Evolutionary conservation across 2,329 filamentous ascomycete genomes (phyloP), one percentile per base, ranked within the genome.

Genomic region (Pseudogymnoascus sp.): DNA sequence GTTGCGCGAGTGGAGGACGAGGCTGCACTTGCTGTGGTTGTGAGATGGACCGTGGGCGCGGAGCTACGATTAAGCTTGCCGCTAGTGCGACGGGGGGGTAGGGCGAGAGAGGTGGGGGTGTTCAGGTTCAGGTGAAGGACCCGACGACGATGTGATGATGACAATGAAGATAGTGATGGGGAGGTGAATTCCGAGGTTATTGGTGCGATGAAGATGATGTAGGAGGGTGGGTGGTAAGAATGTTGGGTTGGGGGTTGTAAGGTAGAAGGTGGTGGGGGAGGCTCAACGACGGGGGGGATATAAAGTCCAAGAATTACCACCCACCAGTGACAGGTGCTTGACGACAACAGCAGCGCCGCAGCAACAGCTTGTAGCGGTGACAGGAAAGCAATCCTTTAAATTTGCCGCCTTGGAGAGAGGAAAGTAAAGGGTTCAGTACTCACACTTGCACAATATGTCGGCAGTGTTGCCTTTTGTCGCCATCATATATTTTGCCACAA

Each of bases 1-100:
- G 41, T 46, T 16, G 43, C 43, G 41, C 41, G 41, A 24, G 41
- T 10, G 41, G 38, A 41, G 43, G 43, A 50, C 43, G 43, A 50
- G 43, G 43, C 43, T 50, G 43, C 43, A n/a, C 3, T 2, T 14
- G 19, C 26, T 28, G n/a, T 14, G 22, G 11, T 26, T 24, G 22
- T 12, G 26, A 19, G 43, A 50, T 50, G 24, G 43, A 28, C 41
- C 41, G 43, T 50, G 41, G 11, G 22, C 24, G 24, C 6, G 43
- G 43, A 50, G 43, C 43, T 50, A 50, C 24, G 43, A 28, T 50
- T 50, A 50, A 50, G 43, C 43, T 50, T 50, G 43, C 43, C 43
- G 24, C 43, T 50, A 50, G 43, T 50, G 43, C 7, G 24, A 2
- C 2, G 38, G 43, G 43, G 43, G 24, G 43, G 12, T n/a, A 50